Conservation (phyloP, 1,139 yeast species). For the Hyphopichia fennica region DNA sequence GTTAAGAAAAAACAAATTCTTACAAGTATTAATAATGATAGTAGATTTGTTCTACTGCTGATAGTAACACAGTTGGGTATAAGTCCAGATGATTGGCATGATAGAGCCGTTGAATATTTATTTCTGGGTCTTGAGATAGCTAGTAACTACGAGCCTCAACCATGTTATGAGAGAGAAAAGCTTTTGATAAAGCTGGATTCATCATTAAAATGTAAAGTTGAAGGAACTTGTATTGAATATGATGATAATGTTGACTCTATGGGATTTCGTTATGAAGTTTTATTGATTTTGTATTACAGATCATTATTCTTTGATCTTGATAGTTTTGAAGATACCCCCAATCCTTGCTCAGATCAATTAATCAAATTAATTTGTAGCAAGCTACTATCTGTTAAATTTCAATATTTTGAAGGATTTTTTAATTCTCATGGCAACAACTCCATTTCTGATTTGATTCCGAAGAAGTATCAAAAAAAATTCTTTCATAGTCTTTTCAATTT, state of each 20-base stretch:
- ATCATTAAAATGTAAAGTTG: slow-evolving; percentile 7
- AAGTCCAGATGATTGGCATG: slow-evolving; percentile 24
- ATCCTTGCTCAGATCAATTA: not conserved
- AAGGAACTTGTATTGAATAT: slow-evolving; percentile 7
- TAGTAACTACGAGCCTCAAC: slow-evolving; percentile 15
- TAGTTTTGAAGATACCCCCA: not conserved
- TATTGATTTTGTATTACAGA: slow-evolving; percentile 20
- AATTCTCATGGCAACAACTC: not conserved
- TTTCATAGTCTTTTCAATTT: not conserved
- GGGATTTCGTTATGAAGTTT: slow-evolving; percentile 24
- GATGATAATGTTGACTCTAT: slow-evolving; percentile 30
- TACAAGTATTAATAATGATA: slow-evolving; percentile 4
- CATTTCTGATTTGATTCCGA: not conserved
- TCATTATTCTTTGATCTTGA: slow-evolving; percentile 13
- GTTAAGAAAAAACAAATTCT: not conserved
- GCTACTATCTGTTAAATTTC: slow-evolving; percentile 3
- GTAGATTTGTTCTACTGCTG: slow-evolving; percentile 1
- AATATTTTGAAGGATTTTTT: slow-evolving; percentile 6
- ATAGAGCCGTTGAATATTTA: slow-evolving; percentile 28
- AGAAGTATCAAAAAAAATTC: not conserved
- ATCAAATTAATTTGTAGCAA: not conserved
- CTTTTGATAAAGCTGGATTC: slow-evolving; percentile 20
- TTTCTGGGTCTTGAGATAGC: slow-evolving; percentile 26
- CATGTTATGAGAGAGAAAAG: slow-evolving; percentile 32
- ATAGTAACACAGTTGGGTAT: slow-evolving; percentile 18